Evolutionary conservation across 192 early-diverging fungal genomes (phyloP), one percentile per base, ranked within the genome.

Genomic region (Gamsiella multidivaricata): DNA sequence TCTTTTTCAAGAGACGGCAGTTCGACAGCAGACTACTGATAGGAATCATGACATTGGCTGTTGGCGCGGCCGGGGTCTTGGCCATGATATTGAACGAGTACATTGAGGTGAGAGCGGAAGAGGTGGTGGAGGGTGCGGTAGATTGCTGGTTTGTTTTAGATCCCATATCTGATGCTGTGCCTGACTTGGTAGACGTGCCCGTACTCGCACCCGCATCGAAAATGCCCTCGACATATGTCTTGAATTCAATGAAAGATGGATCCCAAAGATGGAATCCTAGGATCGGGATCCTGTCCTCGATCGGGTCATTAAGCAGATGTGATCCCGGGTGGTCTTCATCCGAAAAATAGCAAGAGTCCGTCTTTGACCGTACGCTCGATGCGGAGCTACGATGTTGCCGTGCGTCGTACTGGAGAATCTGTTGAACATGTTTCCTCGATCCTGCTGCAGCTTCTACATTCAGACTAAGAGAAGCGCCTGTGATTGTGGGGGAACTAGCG

Each of bases 291-390:
- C 66, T 37, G 14, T 78, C 74, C n/a, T 78, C 74, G 49, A 69
- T 78, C 1, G 65, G 54, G 26, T 78, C 74, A 31, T 58, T 78
- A 15, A 69, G 45, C 26, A 78, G 39, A 32, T 78, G 65, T 36
- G 74, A 78, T 43, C 65, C 74, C 15, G 74, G 74, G 31, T 69
- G 74, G 36, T 78, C 74, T 20, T 66, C 74, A 17, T 78, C 74
- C 11, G 74, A 78, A 34, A 78, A 78, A 37, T 78, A 78, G 41
- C 74, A 78, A 25, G 74, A 78, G 54, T 78, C 74, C 15, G 74
- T 64, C 49, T 78, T 78, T 33, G 74, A 78, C 45, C 64, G 68
- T 5, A 69, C 54, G 41, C 65, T 69, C 7, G 74, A 78, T 0
- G 74, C 65, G 15, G 74, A 78, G 61, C 74, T 78, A 25, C 74